phyloP scores from a whole-genome alignment of 208 protist genomes.

The Porcisia deanei region DNA sequence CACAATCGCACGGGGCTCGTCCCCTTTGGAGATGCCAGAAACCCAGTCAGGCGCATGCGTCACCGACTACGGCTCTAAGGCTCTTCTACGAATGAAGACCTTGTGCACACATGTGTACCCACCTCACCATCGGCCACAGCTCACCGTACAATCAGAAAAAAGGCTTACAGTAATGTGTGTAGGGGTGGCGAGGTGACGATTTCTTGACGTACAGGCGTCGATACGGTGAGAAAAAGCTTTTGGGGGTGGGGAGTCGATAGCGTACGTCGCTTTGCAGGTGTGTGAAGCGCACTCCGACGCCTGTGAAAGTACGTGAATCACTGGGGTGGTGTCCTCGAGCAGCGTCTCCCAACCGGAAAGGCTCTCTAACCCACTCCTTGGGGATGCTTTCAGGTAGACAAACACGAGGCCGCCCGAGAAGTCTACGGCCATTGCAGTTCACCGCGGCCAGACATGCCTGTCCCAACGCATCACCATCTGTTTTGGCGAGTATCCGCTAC shows the following conservation, averaged over 20 bases:
- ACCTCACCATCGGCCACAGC: background rate
- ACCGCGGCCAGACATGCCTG: background rate
- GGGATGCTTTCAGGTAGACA: background rate
- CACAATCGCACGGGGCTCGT: background rate
- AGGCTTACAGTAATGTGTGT: background rate
- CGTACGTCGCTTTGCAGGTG: background rate
- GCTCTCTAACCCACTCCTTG: background rate
- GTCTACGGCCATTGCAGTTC: background rate
- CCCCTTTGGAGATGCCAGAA: background rate
- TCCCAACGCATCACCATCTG: background rate
- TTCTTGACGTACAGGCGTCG: background rate
- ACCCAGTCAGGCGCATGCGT: background rate
- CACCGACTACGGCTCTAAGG: background rate
- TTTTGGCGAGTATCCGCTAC: background rate
- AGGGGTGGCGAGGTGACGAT: background rate
- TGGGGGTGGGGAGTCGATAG: background rate
- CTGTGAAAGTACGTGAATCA: background rate
- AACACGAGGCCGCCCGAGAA: background rate
- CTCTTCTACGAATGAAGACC: background rate
- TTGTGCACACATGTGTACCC: background rate
- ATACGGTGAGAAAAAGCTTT: background rate
- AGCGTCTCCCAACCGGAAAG: background rate
- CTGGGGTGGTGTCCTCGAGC: background rate
- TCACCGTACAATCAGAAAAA: background rate
- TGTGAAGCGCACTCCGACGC: background rate